A percentile compares a stretch with the other conserved stretches of the same genome.
These are phyloP conservation scores for Penicillium coprophilum DNA, from an alignment of 495 filamentous ascomycete genomes.

Conservation along the genomic window DNA sequence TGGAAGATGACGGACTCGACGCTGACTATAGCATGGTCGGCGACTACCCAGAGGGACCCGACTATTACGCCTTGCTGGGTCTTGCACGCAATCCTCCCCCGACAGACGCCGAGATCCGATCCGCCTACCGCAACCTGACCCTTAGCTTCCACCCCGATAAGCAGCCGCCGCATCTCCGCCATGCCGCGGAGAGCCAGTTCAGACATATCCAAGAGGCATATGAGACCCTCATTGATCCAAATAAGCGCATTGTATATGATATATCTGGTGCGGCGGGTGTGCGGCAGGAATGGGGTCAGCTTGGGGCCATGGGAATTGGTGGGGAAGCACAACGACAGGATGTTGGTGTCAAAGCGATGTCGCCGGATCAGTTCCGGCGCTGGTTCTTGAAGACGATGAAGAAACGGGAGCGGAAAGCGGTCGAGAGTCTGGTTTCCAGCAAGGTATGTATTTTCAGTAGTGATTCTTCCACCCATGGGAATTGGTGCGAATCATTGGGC, in stretches of 20 bases:
- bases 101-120: slow-evolving; percentile 50
- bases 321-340: slow-evolving; percentile 32
- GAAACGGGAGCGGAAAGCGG: slow-evolving; percentile 38
- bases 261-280: slow-evolving; percentile 47
- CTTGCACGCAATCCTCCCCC: slow-evolving; percentile 46
- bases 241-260: slow-evolving; percentile 58
- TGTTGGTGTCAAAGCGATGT: slow-evolving; percentile 46
- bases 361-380: slow-evolving; percentile 47
- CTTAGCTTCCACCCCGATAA: slow-evolving; percentile 61
- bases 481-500: slow-evolving; percentile 4
- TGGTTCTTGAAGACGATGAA: slow-evolving; percentile 53
- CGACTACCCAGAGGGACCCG: slow-evolving; percentile 35
- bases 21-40: slow-evolving; percentile 23
- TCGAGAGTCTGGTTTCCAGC: slow-evolving; percentile 46
- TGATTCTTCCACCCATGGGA: not conserved
- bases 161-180: slow-evolving; percentile 48
- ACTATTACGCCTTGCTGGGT: slow-evolving; percentile 55
- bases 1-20: slow-evolving; percentile 29
- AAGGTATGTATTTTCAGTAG: slow-evolving; percentile 34
- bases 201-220: slow-evolving; percentile 52
- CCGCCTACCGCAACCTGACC: slow-evolving; percentile 52
- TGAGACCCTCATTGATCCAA: slow-evolving; percentile 55
- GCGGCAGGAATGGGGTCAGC: slow-evolving; percentile 39
- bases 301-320: slow-evolving; percentile 35
- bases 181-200: slow-evolving; percentile 50